Evolutionary conservation across 2,329 filamentous ascomycete species (phyloP), one percentile per base, ranked within the genome.

Genomic region (Rhinocladiella similis): DNA sequence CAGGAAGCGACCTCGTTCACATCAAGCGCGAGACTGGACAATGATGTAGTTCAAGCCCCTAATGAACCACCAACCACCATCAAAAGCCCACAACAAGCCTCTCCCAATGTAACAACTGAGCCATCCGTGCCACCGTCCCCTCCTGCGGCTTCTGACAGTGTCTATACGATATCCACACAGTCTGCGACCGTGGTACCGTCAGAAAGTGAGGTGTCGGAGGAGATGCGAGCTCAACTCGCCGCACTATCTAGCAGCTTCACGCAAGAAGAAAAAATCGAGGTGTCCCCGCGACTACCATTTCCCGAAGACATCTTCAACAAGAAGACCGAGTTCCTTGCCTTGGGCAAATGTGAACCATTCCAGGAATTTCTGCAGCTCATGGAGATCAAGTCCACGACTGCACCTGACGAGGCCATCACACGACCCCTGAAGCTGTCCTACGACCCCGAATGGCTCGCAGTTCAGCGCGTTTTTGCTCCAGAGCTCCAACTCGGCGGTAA

Each of bases 381-480:
- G 33, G 82, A 88, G 29, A 76, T 93, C 16, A 68, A 74, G 2
- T 77, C 84, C 2, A 67, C 80, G 41, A 74, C 79, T 14, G 57
- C 72, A 0, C 60, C 71, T 3, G 52, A 61, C 29, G 47, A 46
- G 10, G 47, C 59, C 7, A 48, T 65, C 22, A 7, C 75, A 14
- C 72, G 77, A 1, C 84, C 85, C 1, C 82, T 84, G 63, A 77
- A 75, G 10, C 79, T 97, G 0, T 77, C 85, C 47, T 97, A 99
- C 69, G 94, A 99, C 71, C 84, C 87, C 10, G 94, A 99, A 75
- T 99, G 93, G 93, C 85, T 99, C 6, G 89, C 94, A 41, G 97
- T 99, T 62, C 92, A 87, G 12, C 88, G 93, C 41, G 87, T 86
- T 6, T 95, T 97, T 68, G 84, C 89, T 39, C 66, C 77, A 2